A percentile compares a stretch with the other conserved stretches of the same genome.
These are phyloP conservation scores for Starmerella riodocensis DNA, from an alignment of 805 yeast species.

Conservation along the genomic window DNA sequence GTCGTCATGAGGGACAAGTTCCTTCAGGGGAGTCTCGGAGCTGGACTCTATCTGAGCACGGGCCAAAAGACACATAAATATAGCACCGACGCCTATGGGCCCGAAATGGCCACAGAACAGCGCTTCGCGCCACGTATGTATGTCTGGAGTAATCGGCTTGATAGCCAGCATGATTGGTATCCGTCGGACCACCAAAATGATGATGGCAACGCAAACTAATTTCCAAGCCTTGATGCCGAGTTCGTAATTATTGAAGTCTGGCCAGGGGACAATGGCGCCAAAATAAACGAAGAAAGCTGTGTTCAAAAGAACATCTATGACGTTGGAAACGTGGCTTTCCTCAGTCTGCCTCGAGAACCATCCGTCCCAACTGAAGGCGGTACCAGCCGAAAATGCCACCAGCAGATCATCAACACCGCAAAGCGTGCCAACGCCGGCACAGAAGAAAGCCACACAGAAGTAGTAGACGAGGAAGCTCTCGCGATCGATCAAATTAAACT, in stretches of 20 bases:
- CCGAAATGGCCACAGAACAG: constrained; percentile 91
- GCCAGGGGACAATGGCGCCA: constrained; percentile 88
- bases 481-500: constrained; percentile 57
- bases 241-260: constrained; percentile 45
- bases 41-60: constrained; percentile 53
- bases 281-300: constrained; percentile 79
- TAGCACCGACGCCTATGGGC: constrained; percentile 90
- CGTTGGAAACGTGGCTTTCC: constrained; percentile 76
- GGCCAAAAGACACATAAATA: constrained; percentile 71
- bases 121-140: constrained; percentile 87
- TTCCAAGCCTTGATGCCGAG: constrained; percentile 70
- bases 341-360: constrained; percentile 73
- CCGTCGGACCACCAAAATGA: constrained; percentile 62
- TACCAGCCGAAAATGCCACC: constrained; percentile 84
- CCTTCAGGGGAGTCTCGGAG: constrained; percentile 44
- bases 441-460: constrained; percentile 64
- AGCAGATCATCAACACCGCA: constrained; percentile 80
- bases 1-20: constrained; percentile 34
- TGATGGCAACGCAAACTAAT: constrained; percentile 57
- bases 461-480: constrained; percentile 81
- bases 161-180: constrained; percentile 67
- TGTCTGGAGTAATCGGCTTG: constrained; percentile 73
- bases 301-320: constrained; percentile 72
- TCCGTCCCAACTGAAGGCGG: constrained; percentile 90
- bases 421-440: constrained; percentile 81